Percentiles rank a stretch among this genome's conserved stretches.
Evolutionary conservation across 495 filamentous ascomycete genomes (phyloP).

Genomic region (Podospora tetraspora): DNA sequence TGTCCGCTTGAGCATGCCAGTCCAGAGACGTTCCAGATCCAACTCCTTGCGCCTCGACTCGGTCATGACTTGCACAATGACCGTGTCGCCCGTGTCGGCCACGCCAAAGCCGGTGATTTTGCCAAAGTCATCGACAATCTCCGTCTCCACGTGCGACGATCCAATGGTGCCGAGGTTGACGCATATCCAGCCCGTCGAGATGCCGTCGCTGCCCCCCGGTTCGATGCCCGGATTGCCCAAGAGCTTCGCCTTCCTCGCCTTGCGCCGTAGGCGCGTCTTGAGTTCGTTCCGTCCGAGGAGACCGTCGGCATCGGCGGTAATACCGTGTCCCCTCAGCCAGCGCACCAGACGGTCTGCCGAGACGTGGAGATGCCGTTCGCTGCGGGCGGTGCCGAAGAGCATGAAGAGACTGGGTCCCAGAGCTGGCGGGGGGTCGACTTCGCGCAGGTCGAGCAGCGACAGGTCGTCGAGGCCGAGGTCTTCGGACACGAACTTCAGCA

Average conservation of each 20-base stretch:
- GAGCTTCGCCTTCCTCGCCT: constrained; percentile 71
- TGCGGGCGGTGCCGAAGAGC: constrained; percentile 88
- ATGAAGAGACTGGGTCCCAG: constrained; percentile 85
- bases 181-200: constrained; percentile 91
- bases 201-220: constrained; percentile 65
- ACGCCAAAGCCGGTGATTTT: constrained; percentile 72
- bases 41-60: constrained; percentile 78
- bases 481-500: constrained; percentile 73
- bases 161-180: constrained; percentile 76
- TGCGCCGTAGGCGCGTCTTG: constrained; percentile 76
- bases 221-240: constrained; percentile 49
- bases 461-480: constrained; percentile 80
- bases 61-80: constrained; percentile 89
- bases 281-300: constrained; percentile 84
- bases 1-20: constrained; percentile 24
- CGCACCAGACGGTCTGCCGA: constrained; percentile 84
- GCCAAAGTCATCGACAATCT: constrained; percentile 39
- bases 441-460: constrained; percentile 71
- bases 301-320: constrained; percentile 77
- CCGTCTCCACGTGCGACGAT: constrained; percentile 38
- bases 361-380: constrained; percentile 88
- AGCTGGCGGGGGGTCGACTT: constrained; percentile 77
- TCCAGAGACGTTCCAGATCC: constrained; percentile 79
- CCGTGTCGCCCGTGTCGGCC: constrained; percentile 45
- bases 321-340: constrained; percentile 71